A percentile compares a stretch with the other conserved stretches of the same genome.
phyloP scores from a whole-genome alignment of 1,139 yeast genomes.

The Dujonia santamariae region DNA sequence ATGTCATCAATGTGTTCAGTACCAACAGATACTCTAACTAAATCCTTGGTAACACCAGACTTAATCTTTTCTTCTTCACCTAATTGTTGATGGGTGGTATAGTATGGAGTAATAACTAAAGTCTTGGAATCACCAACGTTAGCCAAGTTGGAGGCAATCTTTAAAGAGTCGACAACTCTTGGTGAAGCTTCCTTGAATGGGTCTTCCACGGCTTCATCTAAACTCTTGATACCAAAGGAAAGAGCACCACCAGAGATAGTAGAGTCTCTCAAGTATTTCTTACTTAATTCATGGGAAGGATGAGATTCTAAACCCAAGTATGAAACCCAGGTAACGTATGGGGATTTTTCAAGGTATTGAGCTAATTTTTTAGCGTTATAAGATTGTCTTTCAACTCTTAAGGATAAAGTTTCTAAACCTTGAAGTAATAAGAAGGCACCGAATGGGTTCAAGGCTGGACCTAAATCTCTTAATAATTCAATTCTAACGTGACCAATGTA shows the following conservation, averaged over 20 bases:
- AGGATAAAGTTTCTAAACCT: conserved; percentile 90
- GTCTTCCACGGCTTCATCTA: conserved; percentile 44
- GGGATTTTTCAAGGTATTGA: conserved; percentile 65
- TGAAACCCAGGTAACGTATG: conserved; percentile 81
- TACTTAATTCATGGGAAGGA: conserved; percentile 75
- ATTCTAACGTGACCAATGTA: conserved; percentile 78
- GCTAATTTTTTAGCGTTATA: conserved; percentile 83
- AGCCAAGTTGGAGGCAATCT: conserved; percentile 88
- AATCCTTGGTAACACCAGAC: conserved; percentile 84
- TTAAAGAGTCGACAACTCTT: conserved; percentile 73
- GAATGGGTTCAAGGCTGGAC: conserved; percentile 87
- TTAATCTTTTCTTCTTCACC: conserved; percentile 72
- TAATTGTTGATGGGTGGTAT: conserved; percentile 93
- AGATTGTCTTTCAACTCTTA: conserved; percentile 91
- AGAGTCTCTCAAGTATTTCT: conserved; percentile 63
- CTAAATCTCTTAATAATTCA: conserved; percentile 87
- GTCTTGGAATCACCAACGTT: conserved; percentile 97
- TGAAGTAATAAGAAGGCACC: conserved; percentile 81
- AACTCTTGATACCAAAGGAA: conserved; percentile 81
- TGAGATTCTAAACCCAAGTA: conserved; percentile 89
- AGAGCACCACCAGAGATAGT: conserved; percentile 84
- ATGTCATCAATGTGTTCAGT: conserved; percentile 88
- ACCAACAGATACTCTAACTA: conserved; percentile 87
- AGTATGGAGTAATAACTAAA: conserved; percentile 91
- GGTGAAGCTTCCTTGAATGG: conserved; percentile 76